Percentiles rank a stretch among this genome's conserved stretches.
Evolutionary conservation across 345 rosid species (phyloP).

Genomic region (Eucalyptus brandiana): DNA sequence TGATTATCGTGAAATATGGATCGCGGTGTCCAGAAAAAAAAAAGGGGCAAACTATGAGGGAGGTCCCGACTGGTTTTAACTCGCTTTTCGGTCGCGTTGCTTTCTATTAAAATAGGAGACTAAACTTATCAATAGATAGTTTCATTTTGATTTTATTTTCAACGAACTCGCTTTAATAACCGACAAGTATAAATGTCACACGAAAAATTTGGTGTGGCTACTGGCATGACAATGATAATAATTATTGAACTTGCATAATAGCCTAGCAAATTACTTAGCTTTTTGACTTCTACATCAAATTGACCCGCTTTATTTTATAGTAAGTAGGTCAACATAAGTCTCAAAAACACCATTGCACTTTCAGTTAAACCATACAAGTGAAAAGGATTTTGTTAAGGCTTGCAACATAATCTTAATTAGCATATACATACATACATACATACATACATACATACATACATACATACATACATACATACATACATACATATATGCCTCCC

Average conservation of each 20-base stretch:
- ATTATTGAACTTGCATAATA: neutral
- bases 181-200: neutral
- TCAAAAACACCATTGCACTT: neutral
- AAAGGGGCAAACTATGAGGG: neutral
- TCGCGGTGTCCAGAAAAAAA: neutral
- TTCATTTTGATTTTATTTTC: neutral
- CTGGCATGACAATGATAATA: neutral
- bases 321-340: neutral
- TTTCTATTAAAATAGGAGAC: neutral
- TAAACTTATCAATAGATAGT: neutral
- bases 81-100: neutral
- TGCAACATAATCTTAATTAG: neutral
- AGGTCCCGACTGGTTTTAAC: neutral
- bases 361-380: neutral
- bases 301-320: neutral
- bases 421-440: neutral
- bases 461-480: too few relatives aligned
- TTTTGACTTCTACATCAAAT: neutral
- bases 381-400: neutral
- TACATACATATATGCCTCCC: neutral
- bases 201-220: neutral
- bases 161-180: neutral
- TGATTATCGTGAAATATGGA: neutral
- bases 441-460: too few relatives aligned
- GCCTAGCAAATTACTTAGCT: neutral